Percentiles rank a stretch among this genome's conserved stretches.
These are phyloP conservation scores for Wickerhamiella cacticola DNA, from an alignment of 805 yeast genomes.

Conservation along the genomic window DNA sequence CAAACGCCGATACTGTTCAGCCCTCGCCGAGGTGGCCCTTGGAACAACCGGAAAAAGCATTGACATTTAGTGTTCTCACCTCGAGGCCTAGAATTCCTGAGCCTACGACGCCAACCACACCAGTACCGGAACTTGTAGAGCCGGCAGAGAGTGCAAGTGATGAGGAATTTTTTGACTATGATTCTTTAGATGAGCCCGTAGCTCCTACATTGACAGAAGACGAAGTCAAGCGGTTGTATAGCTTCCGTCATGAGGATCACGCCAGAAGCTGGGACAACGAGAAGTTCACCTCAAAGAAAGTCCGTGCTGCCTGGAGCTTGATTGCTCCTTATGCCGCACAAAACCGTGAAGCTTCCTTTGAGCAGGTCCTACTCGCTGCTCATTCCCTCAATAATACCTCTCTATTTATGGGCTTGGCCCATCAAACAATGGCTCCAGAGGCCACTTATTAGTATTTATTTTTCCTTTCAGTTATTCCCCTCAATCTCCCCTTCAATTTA, in stretches of 20 bases:
- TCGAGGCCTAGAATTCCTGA: background rate
- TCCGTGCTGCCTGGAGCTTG: slow-evolving; percentile 20
- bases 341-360: slow-evolving; percentile 21
- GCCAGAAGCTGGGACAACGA: slow-evolving; percentile 8
- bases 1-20: background rate
- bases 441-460: slow-evolving; percentile 10
- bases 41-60: slow-evolving; percentile 21
- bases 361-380: slow-evolving; percentile 22
- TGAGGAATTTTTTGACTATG: slow-evolving; percentile 22
- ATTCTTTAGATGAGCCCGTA: slow-evolving; percentile 15
- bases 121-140: slow-evolving; percentile 4
- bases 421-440: slow-evolving; percentile 25
- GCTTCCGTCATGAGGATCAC: background rate
- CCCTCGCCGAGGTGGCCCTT: slow-evolving; percentile 12
- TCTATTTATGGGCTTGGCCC: slow-evolving; percentile 26
- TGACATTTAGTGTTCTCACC: slow-evolving; percentile 21
- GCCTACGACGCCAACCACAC: background rate
- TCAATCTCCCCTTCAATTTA: background rate
- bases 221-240: slow-evolving; percentile 3
- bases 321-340: slow-evolving; percentile 19
- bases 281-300: slow-evolving; percentile 7
- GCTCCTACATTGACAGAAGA: background rate
- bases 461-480: background rate
- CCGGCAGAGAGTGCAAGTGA: slow-evolving; percentile 6
- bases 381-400: slow-evolving; percentile 24